phyloP scores from a whole-genome alignment of 176 grass and related monocot species.

The Aechmea fasciata region DNA sequence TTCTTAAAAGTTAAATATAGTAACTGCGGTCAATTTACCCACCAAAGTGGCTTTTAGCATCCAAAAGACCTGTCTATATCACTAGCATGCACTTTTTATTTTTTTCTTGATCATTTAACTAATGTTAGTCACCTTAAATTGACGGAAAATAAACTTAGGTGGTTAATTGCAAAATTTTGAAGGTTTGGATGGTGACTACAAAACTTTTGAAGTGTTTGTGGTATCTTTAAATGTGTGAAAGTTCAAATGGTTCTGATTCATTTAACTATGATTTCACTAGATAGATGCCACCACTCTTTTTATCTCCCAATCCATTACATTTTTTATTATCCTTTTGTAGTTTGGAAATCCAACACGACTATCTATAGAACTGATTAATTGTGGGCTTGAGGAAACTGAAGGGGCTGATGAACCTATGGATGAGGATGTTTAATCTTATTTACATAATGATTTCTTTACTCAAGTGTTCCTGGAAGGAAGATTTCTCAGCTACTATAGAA shows the following conservation, averaged over 20 bases:
- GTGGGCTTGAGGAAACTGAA: neutral
- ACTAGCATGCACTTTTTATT: too few species aligned
- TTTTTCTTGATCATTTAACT: too few species aligned
- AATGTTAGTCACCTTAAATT: too few species aligned
- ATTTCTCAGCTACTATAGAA: neutral
- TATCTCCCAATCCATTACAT: neutral
- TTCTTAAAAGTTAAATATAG: too few species aligned
- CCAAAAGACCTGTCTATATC: too few species aligned
- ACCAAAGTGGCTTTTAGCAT: too few species aligned
- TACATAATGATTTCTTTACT: neutral
- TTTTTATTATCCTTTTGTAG: neutral
- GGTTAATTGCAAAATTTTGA: too few species aligned
- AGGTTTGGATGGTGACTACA: too few species aligned
- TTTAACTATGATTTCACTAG: neutral
- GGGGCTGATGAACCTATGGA: neutral
- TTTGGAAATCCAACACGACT: neutral
- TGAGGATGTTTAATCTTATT: neutral
- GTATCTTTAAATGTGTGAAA: neutral
- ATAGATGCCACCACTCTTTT: neutral
- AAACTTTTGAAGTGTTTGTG: neutral
- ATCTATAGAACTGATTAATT: slow-evolving; percentile 4
- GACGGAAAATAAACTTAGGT: too few species aligned
- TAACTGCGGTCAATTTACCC: too few species aligned
- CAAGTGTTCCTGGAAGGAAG: neutral
- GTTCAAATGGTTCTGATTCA: neutral